Evolutionary conservation across 2,329 filamentous ascomycete genomes (phyloP).

Genomic region (Apiospora malaysiana): DNA sequence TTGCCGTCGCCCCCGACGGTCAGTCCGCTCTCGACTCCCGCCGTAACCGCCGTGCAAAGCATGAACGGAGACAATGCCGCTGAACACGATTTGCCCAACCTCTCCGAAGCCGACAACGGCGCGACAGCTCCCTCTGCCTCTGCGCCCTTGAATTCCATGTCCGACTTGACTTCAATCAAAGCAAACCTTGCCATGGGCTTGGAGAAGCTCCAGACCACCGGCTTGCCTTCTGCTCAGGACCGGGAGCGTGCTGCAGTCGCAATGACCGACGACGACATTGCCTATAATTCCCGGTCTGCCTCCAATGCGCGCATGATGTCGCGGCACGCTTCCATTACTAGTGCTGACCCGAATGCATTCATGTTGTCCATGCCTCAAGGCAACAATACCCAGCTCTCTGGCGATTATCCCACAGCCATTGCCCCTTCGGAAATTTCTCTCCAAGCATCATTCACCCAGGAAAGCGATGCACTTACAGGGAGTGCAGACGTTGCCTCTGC

Average conservation of each 20-base stretch:
- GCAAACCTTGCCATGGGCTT: conserved; percentile 10
- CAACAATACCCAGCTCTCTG: conserved; percentile 31
- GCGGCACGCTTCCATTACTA: conserved; percentile 33
- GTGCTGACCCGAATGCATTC: conserved; percentile 39
- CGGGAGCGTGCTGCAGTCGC: conserved; percentile 36
- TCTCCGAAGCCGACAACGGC: conserved; percentile 28
- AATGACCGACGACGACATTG: conserved; percentile 40
- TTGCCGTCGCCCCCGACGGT: conserved; percentile 42
- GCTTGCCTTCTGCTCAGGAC: conserved; percentile 22
- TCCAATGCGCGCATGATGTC: conserved; percentile 26
- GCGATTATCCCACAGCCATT: conserved; percentile 36
- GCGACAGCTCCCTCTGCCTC: conserved; percentile 20
- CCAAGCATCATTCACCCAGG: conserved; percentile 38
- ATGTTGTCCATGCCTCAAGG: conserved; percentile 39
- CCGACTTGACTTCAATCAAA: conserved; percentile 16
- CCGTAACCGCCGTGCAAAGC: conserved; percentile 35
- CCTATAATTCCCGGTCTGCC: conserved; percentile 32
- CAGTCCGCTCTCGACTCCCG: conserved; percentile 43
- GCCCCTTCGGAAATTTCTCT: conserved; percentile 42
- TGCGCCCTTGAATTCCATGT: conserved; percentile 21
- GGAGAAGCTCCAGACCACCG: conserved; percentile 24
- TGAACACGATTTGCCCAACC: conserved; percentile 32
- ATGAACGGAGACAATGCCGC: conserved; percentile 38
- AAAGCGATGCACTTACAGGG: conserved; percentile 37
- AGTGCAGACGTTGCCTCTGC: conserved; percentile 43